Evolutionary conservation across 257 asterid genomes (phyloP).

Genomic region (Solanum clarkiae): DNA sequence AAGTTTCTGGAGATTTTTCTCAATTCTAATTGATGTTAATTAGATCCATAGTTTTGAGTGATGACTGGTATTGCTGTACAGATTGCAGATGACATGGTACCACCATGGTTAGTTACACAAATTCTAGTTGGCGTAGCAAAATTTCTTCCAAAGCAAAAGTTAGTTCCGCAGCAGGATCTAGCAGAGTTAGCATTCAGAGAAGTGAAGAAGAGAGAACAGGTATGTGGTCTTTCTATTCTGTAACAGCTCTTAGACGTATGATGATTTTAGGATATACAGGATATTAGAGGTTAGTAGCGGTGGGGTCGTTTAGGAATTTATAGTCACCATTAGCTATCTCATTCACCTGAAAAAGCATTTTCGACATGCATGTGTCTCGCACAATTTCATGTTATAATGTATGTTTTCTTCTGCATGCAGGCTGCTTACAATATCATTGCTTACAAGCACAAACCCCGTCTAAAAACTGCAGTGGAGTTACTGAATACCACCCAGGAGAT

Average conservation of each 20-base stretch:
- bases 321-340: background rate
- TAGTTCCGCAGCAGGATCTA: slow-evolving; percentile 71
- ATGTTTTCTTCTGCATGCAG: slow-evolving; percentile 25
- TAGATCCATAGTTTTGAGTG: background rate
- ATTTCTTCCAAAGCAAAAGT: slow-evolving; percentile 67
- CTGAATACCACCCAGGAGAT: slow-evolving; percentile 65
- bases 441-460: slow-evolving; percentile 76
- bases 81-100: slow-evolving; percentile 87
- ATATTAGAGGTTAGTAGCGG: background rate
- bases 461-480: slow-evolving; percentile 79
- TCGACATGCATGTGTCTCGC: background rate
- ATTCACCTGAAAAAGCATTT: background rate
- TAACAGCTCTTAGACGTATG: background rate
- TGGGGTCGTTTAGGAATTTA: background rate
- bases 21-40: background rate
- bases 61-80: slow-evolving; percentile 2
- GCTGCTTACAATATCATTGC: slow-evolving; percentile 46
- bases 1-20: background rate
- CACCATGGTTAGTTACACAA: slow-evolving; percentile 60
- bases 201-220: slow-evolving; percentile 50
- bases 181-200: slow-evolving; percentile 73
- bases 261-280: background rate
- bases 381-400: background rate
- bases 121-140: slow-evolving; percentile 62
- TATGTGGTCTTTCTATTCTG: slow-evolving; percentile 14